Evolutionary conservation across 169 alveolate species (phyloP), one percentile per base, ranked within the genome.

Genomic region (Plasmodium vivax): DNA sequence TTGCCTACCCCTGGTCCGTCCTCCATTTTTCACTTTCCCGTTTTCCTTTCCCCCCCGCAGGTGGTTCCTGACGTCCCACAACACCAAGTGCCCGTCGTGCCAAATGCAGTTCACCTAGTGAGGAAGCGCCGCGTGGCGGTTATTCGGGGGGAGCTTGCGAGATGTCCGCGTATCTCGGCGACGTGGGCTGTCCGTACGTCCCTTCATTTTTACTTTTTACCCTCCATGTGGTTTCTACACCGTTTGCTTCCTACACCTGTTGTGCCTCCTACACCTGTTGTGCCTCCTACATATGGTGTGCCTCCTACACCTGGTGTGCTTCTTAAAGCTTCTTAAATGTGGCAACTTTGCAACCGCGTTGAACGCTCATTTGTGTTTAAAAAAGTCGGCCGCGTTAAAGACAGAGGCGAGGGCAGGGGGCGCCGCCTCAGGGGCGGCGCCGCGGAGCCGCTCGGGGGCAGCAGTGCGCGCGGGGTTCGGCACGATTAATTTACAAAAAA

Each of bases 21-120:
- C 1, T 4, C 34, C 36, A 38, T 23, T 38, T 54, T 7, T 45
- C 36, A 47, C 38, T 0, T 27, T 72, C 3, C 58, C 54, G 6
- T 27, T 36, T 79, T 5, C 3, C 41, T 47, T 82, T 58, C 10
- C 2, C 79, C 43, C 36, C 19, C 47, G 7, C 51, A 90, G 94
- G 43, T 90, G 94, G 94, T 90, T 90, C 71, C 74, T 90, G 38
- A 90, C 94, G 12, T 90, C 94, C n/a, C 94, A 90, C 62, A 90
- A 90, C 27, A 90, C 94, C 32, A 90, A 90, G 58, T 90, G 94
- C 45, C 94, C 94, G 1, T 90, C 94, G 10, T 90, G 94, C n/a
- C 94, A 90, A 81, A 82, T 90, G 77, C 94, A 90, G 30, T 90
- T 90, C 56, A 81, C 32, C 16, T 75, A 41, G 6, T 80, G 84